These are phyloP conservation scores for Staphylotrichum tortipilum DNA, from an alignment of 495 filamentous ascomycete species.

Conservation along the genomic window DNA sequence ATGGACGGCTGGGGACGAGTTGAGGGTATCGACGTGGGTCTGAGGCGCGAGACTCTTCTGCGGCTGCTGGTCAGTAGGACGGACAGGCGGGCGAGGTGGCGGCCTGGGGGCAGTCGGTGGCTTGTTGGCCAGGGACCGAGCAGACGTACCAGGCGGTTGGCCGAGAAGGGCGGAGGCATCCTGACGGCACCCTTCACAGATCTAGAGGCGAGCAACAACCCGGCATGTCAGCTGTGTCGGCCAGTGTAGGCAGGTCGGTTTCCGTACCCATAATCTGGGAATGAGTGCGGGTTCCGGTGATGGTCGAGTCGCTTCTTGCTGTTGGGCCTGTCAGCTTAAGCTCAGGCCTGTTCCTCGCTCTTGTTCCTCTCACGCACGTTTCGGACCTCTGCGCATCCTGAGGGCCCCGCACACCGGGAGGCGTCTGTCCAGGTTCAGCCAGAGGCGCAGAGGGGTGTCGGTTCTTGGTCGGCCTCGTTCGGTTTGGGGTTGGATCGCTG, in stretches of 20 bases:
- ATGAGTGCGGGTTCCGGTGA: conserved; percentile 17
- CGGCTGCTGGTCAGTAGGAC: not conserved
- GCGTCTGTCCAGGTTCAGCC: not conserved
- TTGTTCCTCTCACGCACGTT: too few species aligned
- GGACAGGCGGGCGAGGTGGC: too few species aligned
- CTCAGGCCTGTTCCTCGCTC: not conserved
- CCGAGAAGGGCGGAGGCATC: not conserved
- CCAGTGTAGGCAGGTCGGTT: not conserved
- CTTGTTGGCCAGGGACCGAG: too few species aligned
- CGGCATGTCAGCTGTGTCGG: conserved; percentile 3
- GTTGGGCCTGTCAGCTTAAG: conserved; percentile 1
- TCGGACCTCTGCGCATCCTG: conserved; percentile 18
- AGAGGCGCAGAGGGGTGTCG: not conserved
- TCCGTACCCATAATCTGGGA: conserved; percentile 27
- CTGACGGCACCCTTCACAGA: conserved; percentile 15
- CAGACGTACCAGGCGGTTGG: not conserved
- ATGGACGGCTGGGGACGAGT: not conserved
- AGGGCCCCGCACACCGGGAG: not conserved
- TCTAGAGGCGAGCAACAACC: conserved; percentile 1
- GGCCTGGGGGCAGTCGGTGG: too few species aligned
- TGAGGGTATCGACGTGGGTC: conserved; percentile 8
- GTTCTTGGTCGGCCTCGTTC: not conserved
- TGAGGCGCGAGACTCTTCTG: not conserved
- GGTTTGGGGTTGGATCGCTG: not conserved
- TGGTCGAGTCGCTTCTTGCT: conserved; percentile 10